Evolutionary conservation across 257 asterid genomes (phyloP).

Genomic region (Cruciata laevipes): DNA sequence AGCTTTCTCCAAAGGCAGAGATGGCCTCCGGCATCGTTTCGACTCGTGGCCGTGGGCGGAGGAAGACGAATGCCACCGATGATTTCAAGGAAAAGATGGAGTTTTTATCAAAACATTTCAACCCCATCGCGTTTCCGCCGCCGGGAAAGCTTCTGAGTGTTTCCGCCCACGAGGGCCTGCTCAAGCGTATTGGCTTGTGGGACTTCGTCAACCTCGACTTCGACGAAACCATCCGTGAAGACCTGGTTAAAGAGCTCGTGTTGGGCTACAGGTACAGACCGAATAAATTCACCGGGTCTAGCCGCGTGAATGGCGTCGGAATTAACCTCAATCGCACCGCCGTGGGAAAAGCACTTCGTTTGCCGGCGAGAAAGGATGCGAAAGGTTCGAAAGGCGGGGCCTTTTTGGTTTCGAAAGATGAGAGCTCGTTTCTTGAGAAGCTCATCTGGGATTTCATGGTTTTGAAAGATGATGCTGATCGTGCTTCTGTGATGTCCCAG

Average conservation of each 20-base stretch:
- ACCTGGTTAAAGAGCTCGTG: constrained; percentile 12
- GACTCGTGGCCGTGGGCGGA: not conserved
- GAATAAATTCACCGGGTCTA: not conserved
- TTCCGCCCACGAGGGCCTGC: not conserved
- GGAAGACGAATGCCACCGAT: not conserved
- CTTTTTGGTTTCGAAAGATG: constrained; percentile 2
- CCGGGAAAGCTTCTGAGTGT: not conserved
- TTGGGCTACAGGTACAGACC: not conserved
- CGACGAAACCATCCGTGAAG: not conserved
- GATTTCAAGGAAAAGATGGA: not conserved
- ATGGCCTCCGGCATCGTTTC: no score
- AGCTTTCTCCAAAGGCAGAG: no score
- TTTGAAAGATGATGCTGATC: constrained; percentile 9
- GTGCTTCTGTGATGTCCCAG: constrained; percentile 4
- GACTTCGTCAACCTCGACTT: constrained; percentile 13
- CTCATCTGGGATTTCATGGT: constrained; percentile 11
- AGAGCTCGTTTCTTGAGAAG: constrained; percentile 9
- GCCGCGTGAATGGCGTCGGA: constrained; percentile 2
- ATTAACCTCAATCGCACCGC: not conserved
- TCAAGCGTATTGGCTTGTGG: constrained; percentile 14
- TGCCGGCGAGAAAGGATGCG: not conserved
- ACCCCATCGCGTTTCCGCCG: constrained; percentile 10
- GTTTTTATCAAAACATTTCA: not conserved
- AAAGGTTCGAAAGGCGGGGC: no score
- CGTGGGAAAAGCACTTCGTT: constrained; percentile 1